Evolutionary conservation across 1,284 basidiomycete species (phyloP).

Genomic region (Moesziomyces sp.): DNA sequence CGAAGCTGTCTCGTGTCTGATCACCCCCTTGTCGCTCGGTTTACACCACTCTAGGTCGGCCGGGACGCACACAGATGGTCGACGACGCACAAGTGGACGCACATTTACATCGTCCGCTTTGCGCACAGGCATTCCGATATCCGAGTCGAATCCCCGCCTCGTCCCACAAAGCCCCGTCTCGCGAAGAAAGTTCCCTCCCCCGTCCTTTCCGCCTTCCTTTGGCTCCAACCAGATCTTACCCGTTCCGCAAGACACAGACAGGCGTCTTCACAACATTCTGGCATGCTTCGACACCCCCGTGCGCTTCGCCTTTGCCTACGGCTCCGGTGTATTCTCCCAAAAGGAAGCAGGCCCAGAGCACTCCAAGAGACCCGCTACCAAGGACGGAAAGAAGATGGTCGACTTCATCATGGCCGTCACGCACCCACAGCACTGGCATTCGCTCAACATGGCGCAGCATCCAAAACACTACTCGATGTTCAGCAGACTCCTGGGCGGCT

Average conservation of each 20-base stretch:
- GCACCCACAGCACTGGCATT: conserved; percentile 90
- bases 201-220: conserved; percentile 52
- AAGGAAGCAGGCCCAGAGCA: conserved; percentile 73
- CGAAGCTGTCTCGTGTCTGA: background rate
- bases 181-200: conserved; percentile 19
- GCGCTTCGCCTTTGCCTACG: conserved; percentile 92
- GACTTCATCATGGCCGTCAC: conserved; percentile 96
- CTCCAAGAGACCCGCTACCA: conserved; percentile 66
- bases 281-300: conserved; percentile 78
- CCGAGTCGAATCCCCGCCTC: conserved; percentile 10
- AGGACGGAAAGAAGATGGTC: conserved; percentile 74
- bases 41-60: background rate
- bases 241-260: conserved; percentile 22
- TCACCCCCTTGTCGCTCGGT: background rate
- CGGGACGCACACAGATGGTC: background rate
- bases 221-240: conserved; percentile 60
- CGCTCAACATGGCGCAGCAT: conserved; percentile 89
- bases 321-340: conserved; percentile 91
- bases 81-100: background rate
- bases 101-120: conserved; percentile 4
- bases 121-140: conserved; percentile 1
- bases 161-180: conserved; percentile 22
- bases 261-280: conserved; percentile 45
- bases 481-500: conserved; percentile 81
- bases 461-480: conserved; percentile 89